Evolutionary conservation across 2,329 filamentous ascomycete species (phyloP), one percentile per base, ranked within the genome.

Genomic region (Orbilia javanica): DNA sequence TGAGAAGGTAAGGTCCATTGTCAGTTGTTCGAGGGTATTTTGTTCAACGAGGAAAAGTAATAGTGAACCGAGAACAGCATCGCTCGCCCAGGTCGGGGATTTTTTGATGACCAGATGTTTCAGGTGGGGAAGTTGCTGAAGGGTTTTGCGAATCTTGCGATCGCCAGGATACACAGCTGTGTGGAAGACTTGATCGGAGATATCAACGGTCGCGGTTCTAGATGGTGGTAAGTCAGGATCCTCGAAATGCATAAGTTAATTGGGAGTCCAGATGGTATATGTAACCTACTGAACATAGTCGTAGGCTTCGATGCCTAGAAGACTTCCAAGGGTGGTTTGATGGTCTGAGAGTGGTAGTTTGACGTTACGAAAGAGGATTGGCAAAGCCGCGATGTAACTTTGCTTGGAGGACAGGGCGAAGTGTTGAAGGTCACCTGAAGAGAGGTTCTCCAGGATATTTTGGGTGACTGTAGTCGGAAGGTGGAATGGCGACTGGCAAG

Each of bases 1-100:
- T n/a, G 62, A 15, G 42, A 78, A 18, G 25, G 66, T 31, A 7
- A 67, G 39, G 25, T 78, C 62, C 3, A 78, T 39, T 8, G 67
- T 72, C 1, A 78, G 67, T 22, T 71, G 52, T 31, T 72, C 31
- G 11, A 78, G 67, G 1, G 44, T 55, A 11, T 34, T 31, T 44
- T 78, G 74, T 42, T 78, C 62, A 4, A 72, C 74, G 4, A 78
- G 34, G 44, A 68, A 72, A 1, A 34, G 67, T 4, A 78, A 6
- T 22, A 72, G 13, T 1, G 74, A 71, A 10, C 67, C 67, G 6
- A 72, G 52, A 15, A 78, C 52, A 31, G 67, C 67, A 6, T 78
- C 74, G 31, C 67, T 72, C 8, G 62, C 74, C 4, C n/a, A 64
- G 13, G 6, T 3, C 10, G 62, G 29, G 4, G 67, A 52, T 57